Base-by-base conservation (phyloP, 371 early-diverging fungal species). In the Syncephalastrum sp. region DNA sequence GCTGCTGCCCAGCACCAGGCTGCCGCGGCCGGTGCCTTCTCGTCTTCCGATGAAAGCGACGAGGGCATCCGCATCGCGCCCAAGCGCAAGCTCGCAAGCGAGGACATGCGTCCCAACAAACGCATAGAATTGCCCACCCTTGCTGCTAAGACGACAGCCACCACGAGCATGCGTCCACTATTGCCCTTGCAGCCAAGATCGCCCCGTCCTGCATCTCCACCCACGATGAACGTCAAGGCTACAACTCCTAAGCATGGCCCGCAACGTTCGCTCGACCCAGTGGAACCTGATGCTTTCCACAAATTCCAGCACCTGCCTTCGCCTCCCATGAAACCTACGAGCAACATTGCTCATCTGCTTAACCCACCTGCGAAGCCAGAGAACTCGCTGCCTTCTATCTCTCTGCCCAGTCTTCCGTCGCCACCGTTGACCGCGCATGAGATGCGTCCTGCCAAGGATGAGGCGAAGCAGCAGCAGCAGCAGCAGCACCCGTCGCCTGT, bases 221-320 rank as follows among this genome's bases (percentile, higher is more conserved):
- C 42, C 5, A 29, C 47, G 17, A 43, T 21, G 21, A 3, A 54
- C 58, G 10, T 57, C 62, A 29, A 33, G 25, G 65, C 49, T 25
- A 16, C 60, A 48, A 17, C 49, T 41, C 24, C 27, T 27, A 7
- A 4, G 27, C 27, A 27, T 27, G 27, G 27, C 27, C 27, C 54
- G 23, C 7, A 41, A 14, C 41, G 47, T 13, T 52, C 50, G 15
- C 50, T 59, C 16, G 52, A 68, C 50, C 68, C 75, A 16, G 68
- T 78, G 50, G 75, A 78, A 42, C 75, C 75, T 13, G 67, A 72
- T 45, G 68, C 70, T 5, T 70, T 65, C 51, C 66, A 65, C 7
- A 59, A 54, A 4, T 63, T 60, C 24, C 54, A 56, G 16, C 72
- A 64, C 45, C 59, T 76, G 21, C 74, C 74, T 14, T 72, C 74